Base-by-base conservation (phyloP, 2,329 filamentous ascomycete genomes). In the Calonectria multiphialidica region DNA sequence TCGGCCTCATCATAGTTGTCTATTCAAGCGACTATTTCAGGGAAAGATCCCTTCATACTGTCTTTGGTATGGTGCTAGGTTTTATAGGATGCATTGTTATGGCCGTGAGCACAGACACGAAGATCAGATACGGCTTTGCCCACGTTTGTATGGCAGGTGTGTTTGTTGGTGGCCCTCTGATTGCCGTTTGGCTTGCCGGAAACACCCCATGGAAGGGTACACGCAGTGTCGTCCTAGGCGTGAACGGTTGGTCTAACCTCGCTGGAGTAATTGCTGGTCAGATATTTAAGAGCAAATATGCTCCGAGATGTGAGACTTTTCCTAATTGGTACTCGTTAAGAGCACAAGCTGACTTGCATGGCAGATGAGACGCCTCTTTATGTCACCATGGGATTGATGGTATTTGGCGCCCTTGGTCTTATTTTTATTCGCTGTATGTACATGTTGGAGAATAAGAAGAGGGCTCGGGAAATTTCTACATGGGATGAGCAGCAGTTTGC, bases 401-500 rank as follows among this genome's bases (percentile, higher is more conserved):
- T 57, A 2, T 57, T 57, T 18, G 53, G 53, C 21, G 53, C 53
- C 2, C n/a, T 57, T 21, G 53, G 53, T 5, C 53, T 57, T 40
- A 33, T 57, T 1, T 57, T 57, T 57, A 57, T 57, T 40, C 53
- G 53, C 28, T 57, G 3, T n/a, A 57, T 57, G 53, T 57, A 57
- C 16, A 57, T 57, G 53, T 33, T 57, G 13, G 53, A 57, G 35
- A 57, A 57, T 15, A 57, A 57, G 33, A 57, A 21, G 53, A 57
- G 53, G 15, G 53, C 53, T 23, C 53, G 21, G 21, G 53, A 57
- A 23, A 40, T 57, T 23, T 40, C 53, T 15, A 57, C 53, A 8
- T 57, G 53, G 53, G 33, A 57, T 37, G 53, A 57, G 53, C 53
- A 57, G 21, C 53, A 57, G 53, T 57, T 57, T 40, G 53, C 53